Conservation (phyloP, 306 rosid genomes). For the Nissolia schottii region DNA sequence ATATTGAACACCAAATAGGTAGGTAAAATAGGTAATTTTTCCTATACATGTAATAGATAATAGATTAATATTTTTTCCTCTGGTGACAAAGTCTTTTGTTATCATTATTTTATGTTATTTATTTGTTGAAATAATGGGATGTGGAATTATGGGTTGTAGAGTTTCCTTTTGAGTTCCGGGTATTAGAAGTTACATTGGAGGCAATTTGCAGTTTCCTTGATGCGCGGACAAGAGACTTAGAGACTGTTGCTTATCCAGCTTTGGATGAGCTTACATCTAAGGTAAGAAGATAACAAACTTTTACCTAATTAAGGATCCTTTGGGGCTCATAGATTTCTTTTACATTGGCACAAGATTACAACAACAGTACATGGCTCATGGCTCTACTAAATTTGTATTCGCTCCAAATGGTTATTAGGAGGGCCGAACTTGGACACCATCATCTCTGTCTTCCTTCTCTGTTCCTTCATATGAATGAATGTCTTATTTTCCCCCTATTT, state of each 20-base stretch:
- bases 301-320: neutral
- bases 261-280: conserved; percentile 74
- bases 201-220: conserved; percentile 75
- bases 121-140: conserved; percentile 1
- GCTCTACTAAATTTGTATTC: neutral
- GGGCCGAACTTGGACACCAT: neutral
- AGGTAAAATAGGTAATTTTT: too few relatives aligned
- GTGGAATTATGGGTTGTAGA: conserved; percentile 34
- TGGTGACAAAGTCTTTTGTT: too few relatives aligned
- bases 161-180: conserved; percentile 80
- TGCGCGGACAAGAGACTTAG: conserved; percentile 61
- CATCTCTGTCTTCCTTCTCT: neutral
- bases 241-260: conserved; percentile 70
- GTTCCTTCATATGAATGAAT: neutral
- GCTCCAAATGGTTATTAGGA: neutral
- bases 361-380: too few relatives aligned
- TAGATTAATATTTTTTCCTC: too few relatives aligned
- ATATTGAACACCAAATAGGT: too few relatives aligned
- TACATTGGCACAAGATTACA: neutral
- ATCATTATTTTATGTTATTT: too few relatives aligned
- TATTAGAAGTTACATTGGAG: conserved; percentile 66
- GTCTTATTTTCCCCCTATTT: neutral
- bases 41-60: too few relatives aligned
- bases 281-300: conserved; percentile 39
- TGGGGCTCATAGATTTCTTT: conserved; percentile 1